Percentiles rank a stretch among this genome's conserved stretches.
Conservation (phyloP, 2,329 filamentous ascomycete genomes). For the Epichloe brachyelytri region DNA sequence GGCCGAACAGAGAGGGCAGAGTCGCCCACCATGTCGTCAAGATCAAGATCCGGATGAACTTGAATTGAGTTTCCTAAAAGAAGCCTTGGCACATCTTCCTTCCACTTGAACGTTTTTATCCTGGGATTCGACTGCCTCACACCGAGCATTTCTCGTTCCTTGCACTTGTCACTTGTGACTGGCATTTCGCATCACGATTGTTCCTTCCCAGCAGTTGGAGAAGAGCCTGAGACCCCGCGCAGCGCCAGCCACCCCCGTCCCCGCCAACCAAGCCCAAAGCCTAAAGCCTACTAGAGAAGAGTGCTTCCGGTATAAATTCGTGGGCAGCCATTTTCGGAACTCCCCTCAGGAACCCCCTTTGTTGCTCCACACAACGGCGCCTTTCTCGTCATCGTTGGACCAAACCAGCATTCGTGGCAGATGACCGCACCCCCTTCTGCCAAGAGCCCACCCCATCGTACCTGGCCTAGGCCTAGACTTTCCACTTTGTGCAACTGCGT, state of each 20-base stretch:
- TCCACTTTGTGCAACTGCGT: constrained; percentile 2
- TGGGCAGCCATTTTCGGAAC: constrained; percentile 10
- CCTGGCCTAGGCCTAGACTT: constrained; percentile 2
- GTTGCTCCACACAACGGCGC: too few relatives aligned
- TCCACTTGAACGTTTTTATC: neutral
- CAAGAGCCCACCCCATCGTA: neutral
- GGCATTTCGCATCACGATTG: neutral
- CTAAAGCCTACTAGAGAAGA: constrained; percentile 9
- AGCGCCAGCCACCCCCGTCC: neutral
- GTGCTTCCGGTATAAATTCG: constrained; percentile 24
- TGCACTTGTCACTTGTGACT: too few relatives aligned
- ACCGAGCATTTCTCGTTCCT: too few relatives aligned
- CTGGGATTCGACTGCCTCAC: too few relatives aligned
- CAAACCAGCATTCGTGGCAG: too few relatives aligned
- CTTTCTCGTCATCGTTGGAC: too few relatives aligned
- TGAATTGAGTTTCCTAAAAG: too few relatives aligned
- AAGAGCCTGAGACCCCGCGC: neutral
- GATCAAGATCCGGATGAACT: neutral
- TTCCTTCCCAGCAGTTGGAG: neutral
- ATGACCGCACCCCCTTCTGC: neutral
- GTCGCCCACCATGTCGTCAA: neutral
- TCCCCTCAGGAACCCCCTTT: neutral
- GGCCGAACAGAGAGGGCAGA: neutral
- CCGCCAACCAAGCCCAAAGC: constrained; percentile 11
- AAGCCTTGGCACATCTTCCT: too few relatives aligned